Conservation (phyloP, 345 rosid species). For the Syzygium aromaticum region DNA sequence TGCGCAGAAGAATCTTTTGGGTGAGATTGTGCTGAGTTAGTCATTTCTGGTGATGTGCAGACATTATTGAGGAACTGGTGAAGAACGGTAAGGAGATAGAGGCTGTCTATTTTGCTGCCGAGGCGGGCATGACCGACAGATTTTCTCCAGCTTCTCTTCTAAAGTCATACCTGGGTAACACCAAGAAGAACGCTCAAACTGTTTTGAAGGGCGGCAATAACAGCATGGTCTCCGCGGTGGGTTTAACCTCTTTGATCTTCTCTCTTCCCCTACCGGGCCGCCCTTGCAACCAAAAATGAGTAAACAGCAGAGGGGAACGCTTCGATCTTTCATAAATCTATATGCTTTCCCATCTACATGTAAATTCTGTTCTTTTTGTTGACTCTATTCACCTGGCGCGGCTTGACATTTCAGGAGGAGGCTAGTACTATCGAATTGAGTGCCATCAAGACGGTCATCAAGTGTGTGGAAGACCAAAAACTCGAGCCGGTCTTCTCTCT, state of each 20-base stretch:
- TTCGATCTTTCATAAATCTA: background rate
- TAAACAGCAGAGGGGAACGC: background rate
- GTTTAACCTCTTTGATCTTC: background rate
- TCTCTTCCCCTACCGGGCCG: background rate
- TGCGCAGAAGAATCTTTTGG: background rate
- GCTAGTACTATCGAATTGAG: slow-evolving; percentile 35
- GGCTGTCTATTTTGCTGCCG: slow-evolving; percentile 51
- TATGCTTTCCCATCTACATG: background rate
- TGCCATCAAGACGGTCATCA: slow-evolving; percentile 40
- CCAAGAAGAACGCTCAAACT: slow-evolving; percentile 26
- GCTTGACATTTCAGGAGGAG: slow-evolving; percentile 32
- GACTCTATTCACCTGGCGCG: background rate
- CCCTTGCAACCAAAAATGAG: background rate
- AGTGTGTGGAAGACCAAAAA: slow-evolving; percentile 52
- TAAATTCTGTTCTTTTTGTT: background rate
- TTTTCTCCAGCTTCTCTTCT: slow-evolving; percentile 39
- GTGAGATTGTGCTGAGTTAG: background rate
- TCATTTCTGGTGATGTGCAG: slow-evolving; percentile 14
- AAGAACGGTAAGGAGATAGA: slow-evolving; percentile 48
- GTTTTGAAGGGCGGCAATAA: slow-evolving; percentile 28
- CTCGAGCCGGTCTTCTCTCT: slow-evolving; percentile 38
- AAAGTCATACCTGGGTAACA: slow-evolving; percentile 30
- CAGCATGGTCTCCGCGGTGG: slow-evolving; percentile 23
- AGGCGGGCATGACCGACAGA: slow-evolving; percentile 35
- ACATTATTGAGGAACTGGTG: slow-evolving; percentile 36